These are phyloP conservation scores for Arxiozyma bovina DNA, from an alignment of 1,139 yeast genomes.

Conservation along the genomic window DNA sequence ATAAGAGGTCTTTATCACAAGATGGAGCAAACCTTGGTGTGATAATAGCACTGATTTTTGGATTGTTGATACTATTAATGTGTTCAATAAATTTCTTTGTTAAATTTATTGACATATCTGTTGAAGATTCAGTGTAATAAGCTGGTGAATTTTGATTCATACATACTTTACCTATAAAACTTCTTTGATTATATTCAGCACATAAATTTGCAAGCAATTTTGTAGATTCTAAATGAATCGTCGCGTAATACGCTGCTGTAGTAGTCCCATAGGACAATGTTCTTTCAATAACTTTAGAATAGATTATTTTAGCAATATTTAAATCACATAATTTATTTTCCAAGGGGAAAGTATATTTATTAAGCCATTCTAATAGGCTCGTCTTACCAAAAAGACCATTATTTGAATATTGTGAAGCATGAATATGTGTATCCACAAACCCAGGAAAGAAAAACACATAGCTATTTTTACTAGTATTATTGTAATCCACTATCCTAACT, in stretches of 20 bases:
- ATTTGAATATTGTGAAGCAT: conserved; percentile 96
- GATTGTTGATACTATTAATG: conserved; percentile 40
- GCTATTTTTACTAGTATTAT: not conserved
- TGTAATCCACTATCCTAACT: not conserved
- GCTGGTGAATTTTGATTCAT: conserved; percentile 72
- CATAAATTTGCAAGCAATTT: conserved; percentile 69
- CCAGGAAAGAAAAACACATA: conserved; percentile 71
- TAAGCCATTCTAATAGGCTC: conserved; percentile 82
- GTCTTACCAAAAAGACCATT: conserved; percentile 80
- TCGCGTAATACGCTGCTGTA: conserved; percentile 84
- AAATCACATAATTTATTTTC: conserved; percentile 54
- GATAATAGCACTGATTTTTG: conserved; percentile 57
- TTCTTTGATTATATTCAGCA: conserved; percentile 65
- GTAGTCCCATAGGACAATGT: conserved; percentile 81
- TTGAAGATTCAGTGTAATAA: conserved; percentile 48
- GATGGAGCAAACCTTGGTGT: conserved; percentile 96
- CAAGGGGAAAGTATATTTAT: conserved; percentile 77
- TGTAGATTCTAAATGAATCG: conserved; percentile 71
- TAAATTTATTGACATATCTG: conserved; percentile 50
- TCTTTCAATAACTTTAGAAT: conserved; percentile 52
- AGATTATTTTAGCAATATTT: conserved; percentile 50
- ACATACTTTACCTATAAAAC: conserved; percentile 90
- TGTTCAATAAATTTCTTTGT: conserved; percentile 52
- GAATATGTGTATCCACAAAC: conserved; percentile 89
- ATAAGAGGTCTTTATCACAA: conserved; percentile 57